These are phyloP conservation scores for Sclerotinia sclerotiorum DNA, from an alignment of 2,329 filamentous ascomycete species.

Conservation along the genomic window DNA sequence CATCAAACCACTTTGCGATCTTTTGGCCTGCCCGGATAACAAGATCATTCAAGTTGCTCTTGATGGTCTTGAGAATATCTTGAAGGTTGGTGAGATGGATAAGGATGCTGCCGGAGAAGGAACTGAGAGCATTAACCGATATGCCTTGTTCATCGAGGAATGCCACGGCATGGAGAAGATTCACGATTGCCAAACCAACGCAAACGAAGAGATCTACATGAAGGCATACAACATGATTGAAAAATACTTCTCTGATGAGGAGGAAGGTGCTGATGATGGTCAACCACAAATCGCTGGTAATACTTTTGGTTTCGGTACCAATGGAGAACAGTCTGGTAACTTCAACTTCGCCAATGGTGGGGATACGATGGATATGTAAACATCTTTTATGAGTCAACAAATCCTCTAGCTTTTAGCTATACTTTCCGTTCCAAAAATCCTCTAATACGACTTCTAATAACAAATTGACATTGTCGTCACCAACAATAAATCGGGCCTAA, in stretches of 20 bases:
- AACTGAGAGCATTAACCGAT: constrained; percentile 85
- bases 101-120: constrained; percentile 81
- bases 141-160: constrained; percentile 97
- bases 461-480: constrained; percentile 32
- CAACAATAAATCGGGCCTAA: constrained; percentile 22
- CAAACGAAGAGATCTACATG: constrained; percentile 99
- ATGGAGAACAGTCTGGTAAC: constrained; percentile 71
- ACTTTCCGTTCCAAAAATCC: constrained; percentile 25
- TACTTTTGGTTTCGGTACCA: constrained; percentile 76
- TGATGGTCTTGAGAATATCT: constrained; percentile 96
- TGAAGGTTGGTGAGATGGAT: constrained; percentile 99
- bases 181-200: constrained; percentile 99
- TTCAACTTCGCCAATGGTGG: constrained; percentile 90
- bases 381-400: constrained; percentile 25
- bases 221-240: constrained; percentile 99
- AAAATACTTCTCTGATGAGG: constrained; percentile 99
- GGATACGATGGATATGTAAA: constrained; percentile 75
- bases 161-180: constrained; percentile 99
- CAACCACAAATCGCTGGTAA: constrained; percentile 63
- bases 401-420: constrained; percentile 28
- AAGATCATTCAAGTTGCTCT: constrained; percentile 99
- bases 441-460: constrained; percentile 36
- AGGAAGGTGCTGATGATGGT: constrained; percentile 76
- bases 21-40: constrained; percentile 95
- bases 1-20: constrained; percentile 95